phyloP scores from a whole-genome alignment of 208 protist species.

The Wallacemonas collosoma region DNA sequence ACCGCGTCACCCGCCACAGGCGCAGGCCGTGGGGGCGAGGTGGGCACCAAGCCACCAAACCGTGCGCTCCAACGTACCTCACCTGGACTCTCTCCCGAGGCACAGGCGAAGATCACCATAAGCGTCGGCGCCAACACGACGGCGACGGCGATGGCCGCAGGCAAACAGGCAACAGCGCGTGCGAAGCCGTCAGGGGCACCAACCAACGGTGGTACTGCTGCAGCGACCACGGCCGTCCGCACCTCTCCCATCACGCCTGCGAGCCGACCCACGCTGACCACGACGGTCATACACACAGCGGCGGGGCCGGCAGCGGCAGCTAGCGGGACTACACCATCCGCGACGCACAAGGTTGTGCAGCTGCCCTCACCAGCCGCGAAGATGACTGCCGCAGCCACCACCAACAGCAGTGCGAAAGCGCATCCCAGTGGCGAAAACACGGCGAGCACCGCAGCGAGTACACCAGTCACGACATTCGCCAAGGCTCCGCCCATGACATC shows the following conservation, averaged over 20 bases:
- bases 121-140: neutral
- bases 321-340: no score
- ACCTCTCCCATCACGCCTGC: neutral
- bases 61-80: constrained; percentile 1
- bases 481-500: neutral
- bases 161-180: neutral
- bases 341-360: no score
- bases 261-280: neutral
- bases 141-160: neutral
- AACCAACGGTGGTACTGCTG: constrained; percentile 9
- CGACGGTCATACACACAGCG: neutral
- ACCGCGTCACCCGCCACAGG: neutral
- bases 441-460: neutral
- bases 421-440: neutral
- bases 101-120: neutral
- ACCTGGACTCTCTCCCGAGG: constrained; percentile 10
- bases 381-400: neutral
- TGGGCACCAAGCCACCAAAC: constrained; percentile 2
- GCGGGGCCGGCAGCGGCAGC: no score
- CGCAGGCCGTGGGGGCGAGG: neutral
- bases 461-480: neutral
- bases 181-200: neutral
- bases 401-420: neutral
- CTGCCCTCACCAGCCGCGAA: neutral
- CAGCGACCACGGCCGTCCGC: neutral